A percentile compares a stretch with the other conserved stretches of the same genome.
These are phyloP conservation scores for Phialemonium atrogriseum DNA, from an alignment of 2,329 filamentous ascomycete species.

Conservation along the genomic window DNA sequence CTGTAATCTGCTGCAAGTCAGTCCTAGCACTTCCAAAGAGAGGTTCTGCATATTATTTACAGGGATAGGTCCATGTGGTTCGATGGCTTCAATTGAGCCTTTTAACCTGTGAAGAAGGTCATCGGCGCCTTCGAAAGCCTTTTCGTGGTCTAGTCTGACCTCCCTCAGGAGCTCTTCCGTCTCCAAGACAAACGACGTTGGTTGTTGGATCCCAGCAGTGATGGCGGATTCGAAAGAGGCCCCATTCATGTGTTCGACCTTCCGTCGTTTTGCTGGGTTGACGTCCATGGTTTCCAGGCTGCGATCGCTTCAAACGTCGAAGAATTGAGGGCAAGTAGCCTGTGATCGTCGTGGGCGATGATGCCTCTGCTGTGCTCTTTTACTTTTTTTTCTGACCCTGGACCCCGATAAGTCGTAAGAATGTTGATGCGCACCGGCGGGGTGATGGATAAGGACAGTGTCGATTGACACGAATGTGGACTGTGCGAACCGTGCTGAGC, in stretches of 20 bases:
- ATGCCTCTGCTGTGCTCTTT: too few relatives aligned
- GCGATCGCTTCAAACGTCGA: too few relatives aligned
- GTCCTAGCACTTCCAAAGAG: not conserved
- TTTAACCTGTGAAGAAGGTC: conserved; percentile 43
- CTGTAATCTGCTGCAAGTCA: conserved; percentile 45
- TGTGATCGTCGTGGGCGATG: too few relatives aligned
- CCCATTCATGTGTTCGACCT: conserved; percentile 19
- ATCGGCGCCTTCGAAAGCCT: conserved; percentile 39
- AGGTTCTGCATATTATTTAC: conserved; percentile 27
- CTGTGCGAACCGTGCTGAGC: too few relatives aligned
- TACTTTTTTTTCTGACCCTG: conserved; percentile 5
- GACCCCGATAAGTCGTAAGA: conserved; percentile 13
- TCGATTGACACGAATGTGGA: too few relatives aligned
- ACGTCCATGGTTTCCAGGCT: conserved; percentile 21
- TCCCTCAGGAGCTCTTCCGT: conserved; percentile 52
- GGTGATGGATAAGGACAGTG: too few relatives aligned
- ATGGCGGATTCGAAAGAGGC: conserved; percentile 17
- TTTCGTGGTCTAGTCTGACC: conserved; percentile 42
- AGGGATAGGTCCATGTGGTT: conserved; percentile 38
- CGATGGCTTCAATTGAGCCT: conserved; percentile 40
- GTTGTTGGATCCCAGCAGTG: conserved; percentile 20
- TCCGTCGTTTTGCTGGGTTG: conserved; percentile 23
- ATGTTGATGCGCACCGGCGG: too few relatives aligned
- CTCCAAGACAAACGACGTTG: conserved; percentile 50
- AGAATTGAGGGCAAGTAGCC: too few relatives aligned